Evolutionary conservation across 2,329 filamentous ascomycete species (phyloP), one percentile per base, ranked within the genome.

Genomic region (Fusarium transvaalense): DNA sequence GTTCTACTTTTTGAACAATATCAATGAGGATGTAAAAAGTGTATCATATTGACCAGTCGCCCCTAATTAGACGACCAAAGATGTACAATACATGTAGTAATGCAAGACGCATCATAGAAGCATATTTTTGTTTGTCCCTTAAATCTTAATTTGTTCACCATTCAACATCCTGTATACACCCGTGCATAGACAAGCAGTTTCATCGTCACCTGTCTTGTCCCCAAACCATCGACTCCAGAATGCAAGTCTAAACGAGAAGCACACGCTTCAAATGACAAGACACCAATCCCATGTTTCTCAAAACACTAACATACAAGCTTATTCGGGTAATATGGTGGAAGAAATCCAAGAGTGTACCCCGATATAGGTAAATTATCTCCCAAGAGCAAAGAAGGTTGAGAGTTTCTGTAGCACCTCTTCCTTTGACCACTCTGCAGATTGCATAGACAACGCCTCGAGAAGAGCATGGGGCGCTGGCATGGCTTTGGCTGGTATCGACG

Each of bases 401-500:
- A 94, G 78, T 72, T 93, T 88, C 73, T 88, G 88, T 63, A 94
- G 79, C 71, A 94, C 83, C 4, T 87, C 85, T 64, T 91, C 89
- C 68, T 87, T 87, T 50, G 88, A 82, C 83, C 87, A 88, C 71
- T 88, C 86, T 3, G 82, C 81, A 37, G 85, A 88, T 67, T 86
- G 85, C 79, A 92, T 89, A 71, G 89, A 85, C 72, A 94, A 79
- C 19, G 89, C 88, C 17, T 88, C 86, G 39, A 94, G 83, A 37
- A 95, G 80, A 65, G 84, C 88, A 62, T 93, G 89, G 63, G 86
- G 88, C 27, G 87, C 86, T 4, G 91, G 91, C 48, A 94, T 78
- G 13, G 90, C 85, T 47, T 86, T 85, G 2, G 86, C 82, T 9
- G 90, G 89, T 59, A 91, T 81, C 34, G 82, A 81, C 10, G 79